Percentiles rank a stretch among this genome's conserved stretches.
These are phyloP conservation scores for Populus nigra DNA, from an alignment of 345 rosid genomes.

Conservation along the genomic window DNA sequence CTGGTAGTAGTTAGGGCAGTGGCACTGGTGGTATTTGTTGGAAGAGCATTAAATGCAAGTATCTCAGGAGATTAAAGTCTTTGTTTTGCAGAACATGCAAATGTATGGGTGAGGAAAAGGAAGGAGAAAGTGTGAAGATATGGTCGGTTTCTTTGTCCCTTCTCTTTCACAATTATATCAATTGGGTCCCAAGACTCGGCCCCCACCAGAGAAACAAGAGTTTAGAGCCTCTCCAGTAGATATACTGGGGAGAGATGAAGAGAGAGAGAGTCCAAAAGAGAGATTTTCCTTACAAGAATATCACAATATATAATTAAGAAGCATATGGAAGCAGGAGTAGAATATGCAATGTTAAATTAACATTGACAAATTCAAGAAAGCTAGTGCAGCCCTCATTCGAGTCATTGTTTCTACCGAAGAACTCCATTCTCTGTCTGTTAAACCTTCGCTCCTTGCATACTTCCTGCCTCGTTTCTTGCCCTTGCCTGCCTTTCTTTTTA, in stretches of 20 bases:
- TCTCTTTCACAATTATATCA: slow-evolving; percentile 25
- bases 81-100: slow-evolving; percentile 46
- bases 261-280: slow-evolving; percentile 21
- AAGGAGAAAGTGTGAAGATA: slow-evolving; percentile 24
- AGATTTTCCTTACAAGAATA: slow-evolving; percentile 19
- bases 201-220: slow-evolving; percentile 32
- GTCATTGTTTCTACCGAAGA: slow-evolving; percentile 18
- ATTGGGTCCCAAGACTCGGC: slow-evolving; percentile 33
- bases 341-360: background rate
- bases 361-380: slow-evolving; percentile 8
- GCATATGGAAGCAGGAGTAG: background rate
- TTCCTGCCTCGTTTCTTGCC: slow-evolving; percentile 31
- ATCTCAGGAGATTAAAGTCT: slow-evolving; percentile 23
- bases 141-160: slow-evolving; percentile 47
- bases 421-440: slow-evolving; percentile 16
- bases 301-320: background rate
- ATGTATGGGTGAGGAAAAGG: slow-evolving; percentile 44
- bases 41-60: slow-evolving; percentile 48
- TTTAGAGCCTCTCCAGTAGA: background rate
- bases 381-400: slow-evolving; percentile 1
- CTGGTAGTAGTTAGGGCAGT: slow-evolving; percentile 4
- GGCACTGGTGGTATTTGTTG: slow-evolving; percentile 16
- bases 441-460: slow-evolving; percentile 19
- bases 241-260: slow-evolving; percentile 9
- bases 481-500: slow-evolving; percentile 18